Percentiles rank a stretch among this genome's conserved stretches.
These are phyloP conservation scores for Gonapodya sp. DNA, from an alignment of 192 early-diverging fungal species.

Conservation along the genomic window DNA sequence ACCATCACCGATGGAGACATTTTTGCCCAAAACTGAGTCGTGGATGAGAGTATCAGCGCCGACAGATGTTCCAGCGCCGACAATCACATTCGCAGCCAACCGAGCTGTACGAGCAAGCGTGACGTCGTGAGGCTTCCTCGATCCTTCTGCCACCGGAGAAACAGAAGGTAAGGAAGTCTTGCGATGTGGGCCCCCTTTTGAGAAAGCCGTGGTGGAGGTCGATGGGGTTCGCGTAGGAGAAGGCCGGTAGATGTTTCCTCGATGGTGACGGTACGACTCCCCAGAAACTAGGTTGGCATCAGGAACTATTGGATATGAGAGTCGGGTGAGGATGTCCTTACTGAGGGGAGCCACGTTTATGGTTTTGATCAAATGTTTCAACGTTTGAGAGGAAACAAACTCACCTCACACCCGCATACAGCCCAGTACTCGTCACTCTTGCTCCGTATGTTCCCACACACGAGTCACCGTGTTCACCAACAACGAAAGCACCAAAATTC, in stretches of 20 bases:
- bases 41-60: constrained; percentile 59
- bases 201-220: constrained; percentile 27
- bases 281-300: constrained; percentile 70
- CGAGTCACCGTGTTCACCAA: constrained; percentile 37
- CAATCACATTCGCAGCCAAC: constrained; percentile 67
- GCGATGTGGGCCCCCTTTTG: constrained; percentile 62
- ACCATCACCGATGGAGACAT: constrained; percentile 69
- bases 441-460: constrained; percentile 39
- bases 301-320: constrained; percentile 90
- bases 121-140: not conserved
- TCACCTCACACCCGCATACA: constrained; percentile 67
- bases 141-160: not conserved
- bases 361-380: constrained; percentile 5
- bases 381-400: not conserved
- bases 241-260: constrained; percentile 63
- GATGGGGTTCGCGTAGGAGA: not conserved
- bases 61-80: constrained; percentile 68
- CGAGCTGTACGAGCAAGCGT: constrained; percentile 34
- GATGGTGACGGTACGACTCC: constrained; percentile 58
- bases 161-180: constrained; percentile 29
- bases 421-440: constrained; percentile 52
- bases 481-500: constrained; percentile 71
- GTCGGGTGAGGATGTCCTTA: constrained; percentile 78
- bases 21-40: constrained; percentile 75
- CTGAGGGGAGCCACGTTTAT: constrained; percentile 22